Base-by-base conservation (phyloP, 2,329 filamentous ascomycete genomes). In the Apiospora kogelbergensis region DNA sequence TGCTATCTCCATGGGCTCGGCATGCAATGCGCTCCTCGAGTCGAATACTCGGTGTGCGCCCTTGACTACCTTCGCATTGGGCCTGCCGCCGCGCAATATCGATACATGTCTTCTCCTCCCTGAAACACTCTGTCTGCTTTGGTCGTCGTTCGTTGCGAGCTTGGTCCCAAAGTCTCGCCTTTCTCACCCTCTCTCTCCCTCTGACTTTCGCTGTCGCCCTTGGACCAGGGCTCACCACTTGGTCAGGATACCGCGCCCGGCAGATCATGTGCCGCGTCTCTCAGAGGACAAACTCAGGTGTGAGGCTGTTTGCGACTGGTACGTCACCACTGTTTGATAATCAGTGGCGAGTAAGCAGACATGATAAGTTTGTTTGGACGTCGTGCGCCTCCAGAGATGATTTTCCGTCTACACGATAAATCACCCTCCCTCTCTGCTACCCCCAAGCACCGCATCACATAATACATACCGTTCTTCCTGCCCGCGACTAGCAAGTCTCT, bases 321-420 rank as follows among this genome's bases (percentile, higher is more conserved):
- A 60, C 53, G 53, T 60, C 53, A 60, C 53, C 30, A 60, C 30
- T 60, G 53, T 60, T 60, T 60, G 53, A 22, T 37, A 60, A 37
- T 60, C 53, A 60, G 53, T 60, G 53, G 53, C 53, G 53, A 37
- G 26, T 60, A 33, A 37, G 53, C 53, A 33, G 53, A 37, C 26
- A 60, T 60, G 53, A 60, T 60, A 60, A 60, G 53, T 60, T 60
- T 60, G 53, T 60, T 60, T 37, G 53, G 53, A 60, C 53, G 17
- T n/a, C 53, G 53, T n/a, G 26, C 53, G 30, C 30, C 53, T 22
- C 53, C 17, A 60, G 48, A 57, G 30, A 60, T 60, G 53, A 60
- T 60, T 60, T 9, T 60, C 53, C 20, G 30, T 60, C 53, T 60
- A 60, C 53, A 33, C 53, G 30, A 60, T 60, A 60, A 60, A 60